Evolutionary conservation across 2,329 filamentous ascomycete genomes (phyloP).

Genomic region (Pyricularia sp.): DNA sequence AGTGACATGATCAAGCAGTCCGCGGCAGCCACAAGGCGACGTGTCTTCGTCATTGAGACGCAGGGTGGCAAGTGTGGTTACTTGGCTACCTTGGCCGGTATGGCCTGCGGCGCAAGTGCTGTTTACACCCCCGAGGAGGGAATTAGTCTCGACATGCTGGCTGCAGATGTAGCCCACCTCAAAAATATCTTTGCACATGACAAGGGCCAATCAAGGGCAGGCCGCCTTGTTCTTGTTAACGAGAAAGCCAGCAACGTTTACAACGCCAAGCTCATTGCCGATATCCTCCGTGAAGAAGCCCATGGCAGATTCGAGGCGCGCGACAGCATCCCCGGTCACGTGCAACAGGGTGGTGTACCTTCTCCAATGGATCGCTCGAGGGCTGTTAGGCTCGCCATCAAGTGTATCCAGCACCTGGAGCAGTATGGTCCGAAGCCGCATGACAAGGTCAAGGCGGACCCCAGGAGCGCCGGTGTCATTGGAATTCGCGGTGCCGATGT

Average conservation of each 20-base stretch:
- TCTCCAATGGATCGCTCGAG: slow-evolving; percentile 94
- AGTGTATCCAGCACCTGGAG: slow-evolving; percentile 89
- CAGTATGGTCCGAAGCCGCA: slow-evolving; percentile 56
- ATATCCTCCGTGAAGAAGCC: slow-evolving; percentile 91
- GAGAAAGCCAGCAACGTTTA: slow-evolving; percentile 89
- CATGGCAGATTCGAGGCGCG: slow-evolving; percentile 87
- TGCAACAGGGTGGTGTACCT: slow-evolving; percentile 87
- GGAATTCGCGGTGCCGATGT: slow-evolving; percentile 87
- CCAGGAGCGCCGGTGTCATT: slow-evolving; percentile 70
- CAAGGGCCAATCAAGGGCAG: slow-evolving; percentile 78
- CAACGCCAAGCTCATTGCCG: slow-evolving; percentile 84
- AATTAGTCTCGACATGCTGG: slow-evolving; percentile 86
- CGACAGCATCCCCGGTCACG: slow-evolving; percentile 85
- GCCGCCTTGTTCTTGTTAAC: slow-evolving; percentile 92
- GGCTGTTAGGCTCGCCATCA: slow-evolving; percentile 84
- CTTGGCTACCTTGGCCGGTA: slow-evolving; percentile 79
- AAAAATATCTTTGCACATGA: slow-evolving; percentile 79
- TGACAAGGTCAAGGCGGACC: slow-evolving; percentile 62
- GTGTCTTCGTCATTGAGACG: slow-evolving; percentile 96
- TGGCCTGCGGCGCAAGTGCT: slow-evolving; percentile 83
- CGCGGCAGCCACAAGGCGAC: slow-evolving; percentile 81
- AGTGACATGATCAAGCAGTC: slow-evolving; percentile 98
- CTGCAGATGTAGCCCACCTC: slow-evolving; percentile 80
- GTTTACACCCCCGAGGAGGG: slow-evolving; percentile 98
- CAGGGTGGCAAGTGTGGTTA: slow-evolving; percentile 94